Evolutionary conservation across 2,329 filamentous ascomycete species (phyloP).

Genomic region (Penicillium sp.): DNA sequence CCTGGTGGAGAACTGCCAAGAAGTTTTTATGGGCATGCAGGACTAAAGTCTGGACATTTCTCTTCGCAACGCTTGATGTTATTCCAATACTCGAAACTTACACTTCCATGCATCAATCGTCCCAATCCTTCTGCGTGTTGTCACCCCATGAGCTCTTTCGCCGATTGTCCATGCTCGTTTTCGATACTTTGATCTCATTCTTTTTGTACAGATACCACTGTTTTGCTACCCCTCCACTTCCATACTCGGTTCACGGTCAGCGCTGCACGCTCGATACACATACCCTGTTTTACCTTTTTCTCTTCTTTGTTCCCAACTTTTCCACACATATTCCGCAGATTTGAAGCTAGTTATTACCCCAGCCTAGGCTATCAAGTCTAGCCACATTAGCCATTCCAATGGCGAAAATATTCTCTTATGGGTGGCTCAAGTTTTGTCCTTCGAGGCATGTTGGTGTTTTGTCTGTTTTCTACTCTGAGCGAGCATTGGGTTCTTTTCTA

Average conservation of each 20-base stretch:
- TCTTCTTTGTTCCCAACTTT: conserved; percentile 13
- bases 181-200: background rate
- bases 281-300: conserved; percentile 28
- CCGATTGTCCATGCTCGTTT: background rate
- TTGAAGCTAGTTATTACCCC: conserved; percentile 32
- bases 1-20: conserved; percentile 83
- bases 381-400: conserved; percentile 1
- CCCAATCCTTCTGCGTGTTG: background rate
- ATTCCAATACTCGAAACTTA: background rate
- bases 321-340: conserved; percentile 33
- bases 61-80: background rate
- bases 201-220: conserved; percentile 8
- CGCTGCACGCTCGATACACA: conserved; percentile 33
- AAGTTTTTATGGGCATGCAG: conserved; percentile 63
- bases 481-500: conserved; percentile 20
- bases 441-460: conserved; percentile 3
- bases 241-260: conserved; percentile 27
- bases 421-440: conserved; percentile 13
- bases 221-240: conserved; percentile 1
- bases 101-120: background rate
- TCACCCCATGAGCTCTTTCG: background rate
- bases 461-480: conserved; percentile 10
- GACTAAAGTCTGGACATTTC: conserved; percentile 12
- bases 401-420: conserved; percentile 10
- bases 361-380: background rate